phyloP scores from a whole-genome alignment of 306 rosid genomes.

The Casuarina equisetifolia region DNA sequence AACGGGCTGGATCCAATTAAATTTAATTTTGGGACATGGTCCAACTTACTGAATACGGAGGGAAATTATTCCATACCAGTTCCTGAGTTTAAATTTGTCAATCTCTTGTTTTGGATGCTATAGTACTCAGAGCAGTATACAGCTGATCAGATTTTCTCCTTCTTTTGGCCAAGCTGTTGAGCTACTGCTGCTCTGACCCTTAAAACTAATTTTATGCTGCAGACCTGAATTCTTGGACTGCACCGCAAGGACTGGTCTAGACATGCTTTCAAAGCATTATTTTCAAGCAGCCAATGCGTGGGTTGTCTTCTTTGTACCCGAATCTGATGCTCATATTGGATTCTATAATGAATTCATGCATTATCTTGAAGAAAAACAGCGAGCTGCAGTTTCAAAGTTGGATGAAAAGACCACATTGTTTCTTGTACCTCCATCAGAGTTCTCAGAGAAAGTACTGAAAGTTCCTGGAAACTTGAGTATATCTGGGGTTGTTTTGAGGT shows the following conservation, averaged over 20 bases:
- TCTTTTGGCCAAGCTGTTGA: conserved; percentile 12
- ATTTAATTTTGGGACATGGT: background rate
- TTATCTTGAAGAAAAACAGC: conserved; percentile 89
- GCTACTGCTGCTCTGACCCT: conserved; percentile 19
- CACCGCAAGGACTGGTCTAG: conserved; percentile 95
- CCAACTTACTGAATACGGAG: background rate
- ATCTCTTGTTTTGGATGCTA: background rate
- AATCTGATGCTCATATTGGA: conserved; percentile 81
- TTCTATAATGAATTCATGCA: conserved; percentile 91
- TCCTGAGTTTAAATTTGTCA: background rate
- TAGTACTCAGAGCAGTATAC: background rate
- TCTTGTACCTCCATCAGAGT: conserved; percentile 97
- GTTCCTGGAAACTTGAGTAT: conserved; percentile 97
- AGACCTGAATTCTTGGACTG: conserved; percentile 96
- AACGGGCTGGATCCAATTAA: background rate
- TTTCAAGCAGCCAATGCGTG: conserved; percentile 92
- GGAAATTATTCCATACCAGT: background rate
- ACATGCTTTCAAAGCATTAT: conserved; percentile 97
- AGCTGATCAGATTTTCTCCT: background rate
- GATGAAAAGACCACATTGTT: conserved; percentile 88
- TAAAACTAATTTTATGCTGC: conserved; percentile 40
- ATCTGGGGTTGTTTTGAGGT: conserved; percentile 86
- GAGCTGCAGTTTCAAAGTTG: conserved; percentile 91
- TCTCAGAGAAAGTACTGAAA: conserved; percentile 84
- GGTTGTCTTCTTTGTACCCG: conserved; percentile 98